Percentiles rank a stretch among this genome's conserved stretches.
These are phyloP conservation scores for Pythium apleroticum DNA, from an alignment of 352 stramenopile species.

Conservation along the genomic window DNA sequence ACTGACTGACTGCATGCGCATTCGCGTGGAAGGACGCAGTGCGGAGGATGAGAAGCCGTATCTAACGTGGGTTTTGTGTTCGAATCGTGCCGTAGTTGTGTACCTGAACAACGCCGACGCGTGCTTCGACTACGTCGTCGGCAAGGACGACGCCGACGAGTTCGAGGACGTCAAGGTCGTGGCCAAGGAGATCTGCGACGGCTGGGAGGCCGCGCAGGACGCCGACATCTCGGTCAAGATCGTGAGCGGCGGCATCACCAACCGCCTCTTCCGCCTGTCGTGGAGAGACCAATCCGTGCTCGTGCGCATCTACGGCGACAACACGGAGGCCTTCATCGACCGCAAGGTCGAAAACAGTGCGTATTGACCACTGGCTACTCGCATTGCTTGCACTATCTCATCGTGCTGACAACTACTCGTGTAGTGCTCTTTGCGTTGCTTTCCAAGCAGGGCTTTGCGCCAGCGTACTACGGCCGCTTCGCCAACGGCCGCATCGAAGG, in stretches of 20 bases:
- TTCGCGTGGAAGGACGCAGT: not conserved
- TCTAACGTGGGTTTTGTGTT: not conserved
- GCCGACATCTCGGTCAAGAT: constrained; percentile 83
- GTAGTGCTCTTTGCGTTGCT: constrained; percentile 85
- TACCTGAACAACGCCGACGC: constrained; percentile 83
- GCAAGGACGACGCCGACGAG: constrained; percentile 57
- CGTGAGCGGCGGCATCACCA: constrained; percentile 92
- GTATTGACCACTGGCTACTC: constrained; percentile 15
- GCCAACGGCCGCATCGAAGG: constrained; percentile 92
- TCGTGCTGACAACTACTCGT: too few species aligned
- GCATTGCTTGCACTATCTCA: too few species aligned
- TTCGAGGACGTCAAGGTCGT: constrained; percentile 84
- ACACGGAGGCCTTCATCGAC: constrained; percentile 94
- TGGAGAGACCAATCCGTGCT: constrained; percentile 77
- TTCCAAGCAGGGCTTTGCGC: constrained; percentile 80
- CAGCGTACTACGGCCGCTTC: constrained; percentile 90
- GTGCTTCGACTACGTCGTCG: constrained; percentile 73
- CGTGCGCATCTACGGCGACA: constrained; percentile 90
- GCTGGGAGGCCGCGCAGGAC: constrained; percentile 54
- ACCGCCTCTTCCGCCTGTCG: constrained; percentile 88
- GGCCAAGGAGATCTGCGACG: constrained; percentile 58
- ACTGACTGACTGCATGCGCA: not conserved
- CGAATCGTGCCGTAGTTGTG: constrained; percentile 46
- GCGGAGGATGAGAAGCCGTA: not conserved
- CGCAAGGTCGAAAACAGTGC: constrained; percentile 89